Percentiles rank a stretch among this genome's conserved stretches.
Evolutionary conservation across 1,139 yeast species (phyloP).

Genomic region (Zygosaccharomyces pseudobailii): DNA sequence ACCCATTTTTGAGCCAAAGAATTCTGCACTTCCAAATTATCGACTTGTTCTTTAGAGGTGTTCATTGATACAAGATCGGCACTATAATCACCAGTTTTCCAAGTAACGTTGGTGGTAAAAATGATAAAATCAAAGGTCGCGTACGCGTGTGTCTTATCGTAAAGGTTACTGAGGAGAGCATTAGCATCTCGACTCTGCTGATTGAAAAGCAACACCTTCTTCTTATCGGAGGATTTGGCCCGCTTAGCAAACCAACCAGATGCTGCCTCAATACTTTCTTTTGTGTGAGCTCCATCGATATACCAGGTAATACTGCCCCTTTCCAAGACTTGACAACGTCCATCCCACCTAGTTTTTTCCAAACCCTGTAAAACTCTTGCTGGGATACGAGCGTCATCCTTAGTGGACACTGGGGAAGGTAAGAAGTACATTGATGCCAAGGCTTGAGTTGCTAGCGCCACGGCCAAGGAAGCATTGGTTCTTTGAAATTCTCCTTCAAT

Average conservation of each 20-base stretch:
- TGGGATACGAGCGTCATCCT: conserved; percentile 21
- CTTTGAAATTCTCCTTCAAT: conserved; percentile 83
- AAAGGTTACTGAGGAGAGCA: conserved; percentile 53
- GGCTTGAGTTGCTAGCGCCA: conserved; percentile 64
- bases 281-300: conserved; percentile 94
- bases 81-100: conserved; percentile 76
- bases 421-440: conserved; percentile 45
- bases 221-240: conserved; percentile 24
- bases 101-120: conserved; percentile 89
- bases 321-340: conserved; percentile 76
- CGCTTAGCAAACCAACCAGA: conserved; percentile 65
- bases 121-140: conserved; percentile 65
- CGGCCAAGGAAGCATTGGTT: conserved; percentile 83
- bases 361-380: conserved; percentile 58
- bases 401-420: conserved; percentile 23
- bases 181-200: conserved; percentile 91
- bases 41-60: conserved; percentile 71
- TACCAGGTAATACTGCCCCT: conserved; percentile 61
- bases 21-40: conserved; percentile 75
- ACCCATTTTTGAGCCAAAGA: conserved; percentile 68
- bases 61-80: conserved; percentile 83
- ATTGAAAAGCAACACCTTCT: conserved; percentile 65
- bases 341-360: conserved; percentile 77
- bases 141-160: conserved; percentile 38
- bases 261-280: conserved; percentile 78